Conservation (phyloP, 1,284 basidiomycete species). For the Heliocybe sulcata region DNA sequence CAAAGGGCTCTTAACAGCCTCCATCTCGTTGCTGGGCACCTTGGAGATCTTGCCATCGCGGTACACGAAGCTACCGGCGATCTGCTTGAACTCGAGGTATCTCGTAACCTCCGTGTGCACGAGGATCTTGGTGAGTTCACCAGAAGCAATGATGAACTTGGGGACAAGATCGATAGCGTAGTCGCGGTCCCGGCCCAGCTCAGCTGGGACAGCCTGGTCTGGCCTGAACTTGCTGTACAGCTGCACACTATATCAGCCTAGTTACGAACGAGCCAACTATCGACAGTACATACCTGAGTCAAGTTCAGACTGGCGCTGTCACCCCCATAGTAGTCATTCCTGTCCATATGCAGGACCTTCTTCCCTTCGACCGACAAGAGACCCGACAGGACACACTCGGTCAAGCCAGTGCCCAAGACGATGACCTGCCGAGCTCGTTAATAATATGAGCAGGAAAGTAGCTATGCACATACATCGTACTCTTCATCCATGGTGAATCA, state of each 20-base stretch:
- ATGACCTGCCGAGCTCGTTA: constrained; percentile 56
- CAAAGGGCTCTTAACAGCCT: constrained; percentile 89
- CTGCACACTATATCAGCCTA: constrained; percentile 31
- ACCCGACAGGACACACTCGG: constrained; percentile 97
- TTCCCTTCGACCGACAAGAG: constrained; percentile 97
- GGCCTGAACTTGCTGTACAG: constrained; percentile 95
- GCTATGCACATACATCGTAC: constrained; percentile 62
- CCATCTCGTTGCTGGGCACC: constrained; percentile 96
- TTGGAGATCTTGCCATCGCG: constrained; percentile 97
- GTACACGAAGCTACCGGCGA: constrained; percentile 97
- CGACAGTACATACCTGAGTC: constrained; percentile 68
- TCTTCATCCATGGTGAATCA: constrained; percentile 73
- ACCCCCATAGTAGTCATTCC: constrained; percentile 98
- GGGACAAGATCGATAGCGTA: constrained; percentile 94
- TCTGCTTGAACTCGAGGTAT: constrained; percentile 99
- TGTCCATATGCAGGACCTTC: constrained; percentile 99
- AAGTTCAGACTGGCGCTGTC: constrained; percentile 97
- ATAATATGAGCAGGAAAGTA: constrained; percentile 9
- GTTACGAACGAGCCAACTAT: constrained; percentile 8
- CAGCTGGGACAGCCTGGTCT: constrained; percentile 61
- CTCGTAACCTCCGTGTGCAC: constrained; percentile 99
- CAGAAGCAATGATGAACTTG: constrained; percentile 97
- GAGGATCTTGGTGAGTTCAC: constrained; percentile 96
- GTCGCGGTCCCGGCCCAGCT: constrained; percentile 90
- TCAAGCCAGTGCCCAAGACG: constrained; percentile 93